Evolutionary conservation across 352 stramenopile genomes (phyloP), one percentile per base, ranked within the genome.

Genomic region (Phytophthora ramorum): DNA sequence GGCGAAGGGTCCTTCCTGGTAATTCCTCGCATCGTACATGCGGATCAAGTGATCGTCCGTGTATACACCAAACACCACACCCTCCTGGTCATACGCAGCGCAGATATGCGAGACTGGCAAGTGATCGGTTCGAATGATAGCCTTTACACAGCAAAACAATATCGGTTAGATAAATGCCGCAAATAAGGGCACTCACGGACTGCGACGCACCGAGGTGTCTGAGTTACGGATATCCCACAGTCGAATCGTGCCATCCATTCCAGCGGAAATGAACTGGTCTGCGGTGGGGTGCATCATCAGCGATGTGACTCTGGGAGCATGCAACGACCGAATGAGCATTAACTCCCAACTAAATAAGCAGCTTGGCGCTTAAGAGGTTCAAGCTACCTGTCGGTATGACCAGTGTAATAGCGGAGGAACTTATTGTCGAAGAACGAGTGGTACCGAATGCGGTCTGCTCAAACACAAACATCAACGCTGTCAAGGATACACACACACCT

Each of bases 341-440:
- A 20, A 17, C 37, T 7, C 17, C 22, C 37, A 44, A 44, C 0
- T 22, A 10, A 44, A 44, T 44, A 44, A 20, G 37, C 37, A 44
- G 7, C n/a, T 22, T 44, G 34, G 1, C 34, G 12, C 34, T 40
- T 40, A 10, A n/a, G 14, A 40, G 34, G 2, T 17, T 40, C 34
- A 14, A 59, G 9, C 14, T 78, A 93, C 86, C 69, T 88, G 13
- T 85, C 78, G 0, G 77, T 91, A 63, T 96, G 88, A 5, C 88
- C 86, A 28, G 78, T 85, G 72, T 91, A 95, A 65, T 94, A 95
- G n/a, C 88, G 86, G 19, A 96, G 78, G 56, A 95, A 96, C 43
- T 93, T 89, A 71, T 96, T 96, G 78, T 96, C 88, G 34, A 91
- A 96, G 56, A 94, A 80, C 52, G 88, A 96, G 57, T 96, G 88